A percentile compares a stretch with the other conserved stretches of the same genome.
phyloP scores from a whole-genome alignment of 768 basidiomycete species.

The Termitomyces sp. region DNA sequence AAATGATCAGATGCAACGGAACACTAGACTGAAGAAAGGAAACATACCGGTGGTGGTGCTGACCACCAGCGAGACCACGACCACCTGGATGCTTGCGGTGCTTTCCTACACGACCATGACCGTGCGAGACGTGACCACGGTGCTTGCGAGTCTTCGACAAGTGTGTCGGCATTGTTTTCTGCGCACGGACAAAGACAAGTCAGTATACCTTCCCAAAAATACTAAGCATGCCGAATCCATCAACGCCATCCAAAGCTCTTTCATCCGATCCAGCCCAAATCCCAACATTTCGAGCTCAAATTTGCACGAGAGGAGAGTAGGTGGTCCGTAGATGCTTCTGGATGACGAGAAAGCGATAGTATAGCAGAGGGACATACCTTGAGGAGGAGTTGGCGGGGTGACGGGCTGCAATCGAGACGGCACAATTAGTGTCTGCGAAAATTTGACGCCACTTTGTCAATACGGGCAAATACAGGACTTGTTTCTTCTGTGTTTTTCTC shows the following conservation, averaged over 20 bases:
- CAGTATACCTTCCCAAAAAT: slow-evolving; percentile 15
- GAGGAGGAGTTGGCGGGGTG: slow-evolving; percentile 48
- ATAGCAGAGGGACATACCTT: slow-evolving; percentile 53
- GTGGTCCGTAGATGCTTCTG: background rate
- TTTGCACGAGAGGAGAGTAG: slow-evolving; percentile 1
- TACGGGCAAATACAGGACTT: slow-evolving; percentile 21
- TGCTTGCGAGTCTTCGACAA: slow-evolving; percentile 98
- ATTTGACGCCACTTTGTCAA: slow-evolving; percentile 25
- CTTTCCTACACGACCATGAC: slow-evolving; percentile 99
- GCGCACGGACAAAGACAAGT: slow-evolving; percentile 12
- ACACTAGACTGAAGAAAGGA: background rate
- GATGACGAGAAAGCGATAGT: slow-evolving; percentile 5
- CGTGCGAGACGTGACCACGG: slow-evolving; percentile 98
- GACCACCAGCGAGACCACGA: slow-evolving; percentile 99
- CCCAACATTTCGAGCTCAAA: slow-evolving; percentile 20
- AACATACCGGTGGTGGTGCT: slow-evolving; percentile 95
- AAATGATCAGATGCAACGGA: background rate
- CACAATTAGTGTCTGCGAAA: slow-evolving; percentile 17
- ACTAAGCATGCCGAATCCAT: slow-evolving; percentile 15
- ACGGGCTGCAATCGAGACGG: slow-evolving; percentile 24
- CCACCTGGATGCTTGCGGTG: slow-evolving; percentile 99
- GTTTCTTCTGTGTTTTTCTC: slow-evolving; percentile 5
- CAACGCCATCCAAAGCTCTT: slow-evolving; percentile 44
- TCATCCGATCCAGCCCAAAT: slow-evolving; percentile 35
- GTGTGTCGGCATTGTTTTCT: slow-evolving; percentile 85